Conservation (phyloP, 1,284 basidiomycete genomes). For the Farysia itapuensis region DNA sequence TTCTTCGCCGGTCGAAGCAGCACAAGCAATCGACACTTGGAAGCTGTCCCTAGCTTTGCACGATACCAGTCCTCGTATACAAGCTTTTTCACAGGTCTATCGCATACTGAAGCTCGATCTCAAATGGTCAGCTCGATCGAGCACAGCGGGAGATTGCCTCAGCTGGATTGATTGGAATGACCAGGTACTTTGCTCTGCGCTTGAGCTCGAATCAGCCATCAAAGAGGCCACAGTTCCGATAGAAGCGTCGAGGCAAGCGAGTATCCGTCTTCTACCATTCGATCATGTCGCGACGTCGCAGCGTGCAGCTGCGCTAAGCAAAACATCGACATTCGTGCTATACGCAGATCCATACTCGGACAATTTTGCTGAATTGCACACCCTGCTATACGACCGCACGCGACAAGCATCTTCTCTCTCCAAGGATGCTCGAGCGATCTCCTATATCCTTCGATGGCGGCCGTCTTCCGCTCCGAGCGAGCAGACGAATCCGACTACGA, state of each 20-base stretch:
- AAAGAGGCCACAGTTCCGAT: not conserved
- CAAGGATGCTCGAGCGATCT: slow-evolving; percentile 1
- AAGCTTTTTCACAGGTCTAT: slow-evolving; percentile 51
- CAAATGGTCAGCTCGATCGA: slow-evolving; percentile 60
- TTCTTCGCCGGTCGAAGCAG: not conserved
- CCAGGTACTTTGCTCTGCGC: slow-evolving; percentile 33
- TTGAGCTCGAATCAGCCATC: slow-evolving; percentile 21
- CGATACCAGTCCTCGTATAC: slow-evolving; percentile 37
- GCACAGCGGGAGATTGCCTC: slow-evolving; percentile 18
- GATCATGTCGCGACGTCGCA: slow-evolving; percentile 23
- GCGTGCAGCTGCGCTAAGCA: not conserved
- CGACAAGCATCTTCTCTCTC: not conserved
- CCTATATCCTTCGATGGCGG: slow-evolving; percentile 58
- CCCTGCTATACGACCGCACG: slow-evolving; percentile 17
- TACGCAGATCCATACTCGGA: slow-evolving; percentile 52
- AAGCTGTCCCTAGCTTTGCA: slow-evolving; percentile 44
- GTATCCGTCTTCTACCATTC: slow-evolving; percentile 63
- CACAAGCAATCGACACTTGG: slow-evolving; percentile 34
- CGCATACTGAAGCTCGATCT: slow-evolving; percentile 17
- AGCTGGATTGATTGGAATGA: slow-evolving; percentile 42
- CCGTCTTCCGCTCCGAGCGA: slow-evolving; percentile 10
- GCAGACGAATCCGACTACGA: not conserved
- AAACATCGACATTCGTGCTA: slow-evolving; percentile 15
- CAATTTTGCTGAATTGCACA: slow-evolving; percentile 42
- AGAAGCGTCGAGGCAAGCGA: slow-evolving; percentile 22